These are phyloP conservation scores for Coprinopsis marcescibilis DNA, from an alignment of 768 basidiomycete species.

Conservation along the genomic window DNA sequence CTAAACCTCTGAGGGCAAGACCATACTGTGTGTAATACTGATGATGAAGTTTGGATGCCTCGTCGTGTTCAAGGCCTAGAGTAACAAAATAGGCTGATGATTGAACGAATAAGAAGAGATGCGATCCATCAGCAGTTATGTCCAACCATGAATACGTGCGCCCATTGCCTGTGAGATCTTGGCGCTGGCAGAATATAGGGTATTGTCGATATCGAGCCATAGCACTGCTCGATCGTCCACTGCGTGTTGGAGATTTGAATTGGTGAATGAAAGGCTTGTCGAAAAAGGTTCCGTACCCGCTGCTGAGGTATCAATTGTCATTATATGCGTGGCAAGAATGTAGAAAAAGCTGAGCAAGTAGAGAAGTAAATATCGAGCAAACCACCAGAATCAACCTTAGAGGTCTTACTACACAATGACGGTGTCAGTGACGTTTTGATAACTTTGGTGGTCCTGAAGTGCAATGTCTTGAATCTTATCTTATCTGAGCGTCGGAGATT, in stretches of 20 bases:
- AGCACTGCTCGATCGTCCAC: conserved; percentile 55
- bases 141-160: conserved; percentile 65
- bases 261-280: background rate
- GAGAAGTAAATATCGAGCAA: no score
- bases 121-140: background rate
- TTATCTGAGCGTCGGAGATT: conserved; percentile 25
- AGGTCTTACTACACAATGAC: no score
- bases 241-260: conserved; percentile 4
- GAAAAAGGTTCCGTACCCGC: background rate
- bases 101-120: background rate
- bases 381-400: no score
- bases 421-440: no score
- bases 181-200: conserved; percentile 72
- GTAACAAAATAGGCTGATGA: conserved; percentile 64
- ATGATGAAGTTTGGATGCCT: conserved; percentile 63
- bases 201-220: conserved; percentile 88
- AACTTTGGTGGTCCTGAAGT: no score
- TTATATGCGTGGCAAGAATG: no score
- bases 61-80: conserved; percentile 61
- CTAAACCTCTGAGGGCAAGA: conserved; percentile 74
- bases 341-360: no score
- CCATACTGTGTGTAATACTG: conserved; percentile 79
- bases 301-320: background rate
- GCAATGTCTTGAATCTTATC: conserved; percentile 22
- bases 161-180: conserved; percentile 79